Conservation (phyloP, 1,284 basidiomycete genomes). For the Austroboletus novae-zelandiae region DNA sequence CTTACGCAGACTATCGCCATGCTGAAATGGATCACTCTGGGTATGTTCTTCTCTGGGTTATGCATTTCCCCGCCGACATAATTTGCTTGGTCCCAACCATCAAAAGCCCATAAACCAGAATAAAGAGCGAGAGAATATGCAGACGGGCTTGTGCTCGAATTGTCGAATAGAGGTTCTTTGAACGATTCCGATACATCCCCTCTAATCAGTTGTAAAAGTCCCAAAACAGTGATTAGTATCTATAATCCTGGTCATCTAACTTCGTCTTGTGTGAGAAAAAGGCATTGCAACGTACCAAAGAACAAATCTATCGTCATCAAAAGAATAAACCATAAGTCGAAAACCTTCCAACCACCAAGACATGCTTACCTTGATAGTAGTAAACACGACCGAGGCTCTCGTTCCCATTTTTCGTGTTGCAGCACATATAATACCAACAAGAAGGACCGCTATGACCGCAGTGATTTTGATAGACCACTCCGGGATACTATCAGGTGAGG, state of each 20-base stretch:
- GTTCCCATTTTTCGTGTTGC: constrained; percentile 80
- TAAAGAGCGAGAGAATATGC: constrained; percentile 93
- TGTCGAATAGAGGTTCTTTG: constrained; percentile 65
- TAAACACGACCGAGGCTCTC: constrained; percentile 82
- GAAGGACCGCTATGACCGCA: constrained; percentile 68
- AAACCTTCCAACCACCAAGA: neutral
- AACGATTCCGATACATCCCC: constrained; percentile 68
- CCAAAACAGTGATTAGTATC: constrained; percentile 70
- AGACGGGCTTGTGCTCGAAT: constrained; percentile 76
- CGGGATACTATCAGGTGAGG: constrained; percentile 77
- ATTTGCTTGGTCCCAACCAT: constrained; percentile 90
- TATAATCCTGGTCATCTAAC: constrained; percentile 28
- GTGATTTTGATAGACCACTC: constrained; percentile 93
- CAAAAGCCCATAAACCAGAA: constrained; percentile 94
- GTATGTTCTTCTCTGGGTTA: constrained; percentile 83
- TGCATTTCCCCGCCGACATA: constrained; percentile 93
- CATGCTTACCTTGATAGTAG: constrained; percentile 71
- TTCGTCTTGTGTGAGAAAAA: neutral
- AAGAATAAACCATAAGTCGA: neutral
- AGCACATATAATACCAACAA: constrained; percentile 77
- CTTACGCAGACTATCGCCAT: constrained; percentile 76
- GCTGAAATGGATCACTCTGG: constrained; percentile 85
- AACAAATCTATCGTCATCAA: constrained; percentile 44
- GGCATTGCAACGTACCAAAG: constrained; percentile 43
- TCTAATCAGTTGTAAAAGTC: constrained; percentile 68